phyloP scores from a whole-genome alignment of 495 filamentous ascomycete genomes.

The Alectoria sarmentosa region DNA sequence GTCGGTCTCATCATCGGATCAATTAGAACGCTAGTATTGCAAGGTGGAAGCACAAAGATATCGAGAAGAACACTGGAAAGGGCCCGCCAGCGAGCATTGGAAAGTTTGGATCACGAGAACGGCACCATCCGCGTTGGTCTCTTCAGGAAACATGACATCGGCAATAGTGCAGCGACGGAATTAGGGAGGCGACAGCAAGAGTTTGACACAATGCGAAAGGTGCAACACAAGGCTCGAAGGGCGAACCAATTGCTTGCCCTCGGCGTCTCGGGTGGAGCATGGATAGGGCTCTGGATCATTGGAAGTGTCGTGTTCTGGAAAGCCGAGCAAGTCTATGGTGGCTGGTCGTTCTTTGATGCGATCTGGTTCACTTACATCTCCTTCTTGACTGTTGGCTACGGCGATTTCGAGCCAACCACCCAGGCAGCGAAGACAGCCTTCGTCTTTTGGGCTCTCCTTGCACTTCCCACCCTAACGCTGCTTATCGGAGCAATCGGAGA shows the following conservation, averaged over 20 bases:
- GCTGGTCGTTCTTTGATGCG: background rate
- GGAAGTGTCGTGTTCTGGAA: background rate
- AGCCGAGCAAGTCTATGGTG: slow-evolving; percentile 1
- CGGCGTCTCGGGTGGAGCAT: background rate
- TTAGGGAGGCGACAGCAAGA: background rate
- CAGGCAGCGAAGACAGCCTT: slow-evolving; percentile 2
- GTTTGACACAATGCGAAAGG: slow-evolving; percentile 1
- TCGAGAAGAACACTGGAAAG: background rate
- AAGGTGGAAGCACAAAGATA: background rate
- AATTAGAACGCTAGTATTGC: slow-evolving; percentile 1
- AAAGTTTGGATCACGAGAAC: slow-evolving; percentile 2
- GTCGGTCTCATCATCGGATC: background rate
- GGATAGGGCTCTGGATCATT: background rate
- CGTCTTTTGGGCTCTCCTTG: background rate
- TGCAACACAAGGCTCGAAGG: background rate
- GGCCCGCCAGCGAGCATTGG: slow-evolving; percentile 6
- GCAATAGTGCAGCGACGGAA: background rate
- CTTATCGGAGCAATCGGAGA: background rate
- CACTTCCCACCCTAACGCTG: background rate
- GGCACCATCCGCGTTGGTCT: background rate
- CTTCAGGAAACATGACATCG: background rate
- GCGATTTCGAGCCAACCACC: background rate
- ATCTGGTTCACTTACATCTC: slow-evolving; percentile 1
- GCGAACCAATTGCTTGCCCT: slow-evolving; percentile 1
- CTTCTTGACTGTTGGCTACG: slow-evolving; percentile 1